Conservation (phyloP, 208 protist genomes). For the Leishmania tropica region DNA sequence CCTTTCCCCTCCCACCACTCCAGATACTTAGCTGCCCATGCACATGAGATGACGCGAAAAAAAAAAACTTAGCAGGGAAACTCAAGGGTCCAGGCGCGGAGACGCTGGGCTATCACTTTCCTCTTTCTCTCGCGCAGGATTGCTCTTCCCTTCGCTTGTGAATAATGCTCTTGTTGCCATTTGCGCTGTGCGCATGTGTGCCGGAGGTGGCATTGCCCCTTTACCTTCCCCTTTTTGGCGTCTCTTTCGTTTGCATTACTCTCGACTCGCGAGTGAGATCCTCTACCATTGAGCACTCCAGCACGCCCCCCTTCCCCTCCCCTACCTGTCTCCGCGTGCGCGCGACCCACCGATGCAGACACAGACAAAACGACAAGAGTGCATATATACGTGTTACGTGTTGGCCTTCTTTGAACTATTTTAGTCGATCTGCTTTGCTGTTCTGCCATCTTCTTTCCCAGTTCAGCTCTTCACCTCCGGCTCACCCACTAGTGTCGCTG, state of each 20-base stretch:
- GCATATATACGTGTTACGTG: neutral
- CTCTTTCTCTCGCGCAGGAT: neutral
- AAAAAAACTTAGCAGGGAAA: neutral
- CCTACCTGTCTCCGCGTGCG: neutral
- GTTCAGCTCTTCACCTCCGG: neutral
- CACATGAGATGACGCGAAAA: neutral
- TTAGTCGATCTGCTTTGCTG: neutral
- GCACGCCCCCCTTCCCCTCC: neutral
- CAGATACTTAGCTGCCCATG: neutral
- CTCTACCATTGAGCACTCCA: neutral
- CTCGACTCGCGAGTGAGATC: neutral
- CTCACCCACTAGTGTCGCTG: neutral
- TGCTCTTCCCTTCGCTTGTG: neutral
- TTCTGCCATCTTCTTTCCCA: neutral
- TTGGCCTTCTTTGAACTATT: neutral
- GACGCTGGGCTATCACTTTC: neutral
- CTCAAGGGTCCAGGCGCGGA: neutral
- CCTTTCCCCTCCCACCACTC: neutral
- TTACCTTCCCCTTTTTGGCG: neutral
- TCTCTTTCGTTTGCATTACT: neutral
- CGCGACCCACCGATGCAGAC: neutral
- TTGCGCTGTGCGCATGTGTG: neutral
- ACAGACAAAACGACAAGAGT: neutral
- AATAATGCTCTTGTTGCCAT: neutral
- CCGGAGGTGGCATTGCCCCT: neutral